phyloP scores from a whole-genome alignment of 2,329 filamentous ascomycete species.

The Tolypocladium ophioglossoides region DNA sequence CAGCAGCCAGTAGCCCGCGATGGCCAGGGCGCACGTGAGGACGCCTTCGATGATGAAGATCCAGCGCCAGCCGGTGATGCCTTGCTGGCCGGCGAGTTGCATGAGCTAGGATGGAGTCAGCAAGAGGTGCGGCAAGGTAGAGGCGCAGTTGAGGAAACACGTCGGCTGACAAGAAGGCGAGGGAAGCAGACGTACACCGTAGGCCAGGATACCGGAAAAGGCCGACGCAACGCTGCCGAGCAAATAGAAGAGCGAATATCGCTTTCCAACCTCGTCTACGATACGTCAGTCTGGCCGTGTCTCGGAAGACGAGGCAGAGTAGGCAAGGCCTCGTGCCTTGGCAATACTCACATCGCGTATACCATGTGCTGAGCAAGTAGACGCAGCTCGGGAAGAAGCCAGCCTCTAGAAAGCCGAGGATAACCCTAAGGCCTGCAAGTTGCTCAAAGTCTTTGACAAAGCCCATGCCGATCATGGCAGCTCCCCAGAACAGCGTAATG shows the following conservation, averaged over 20 bases:
- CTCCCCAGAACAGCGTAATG: constrained; percentile 50
- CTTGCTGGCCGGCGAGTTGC: constrained; percentile 48
- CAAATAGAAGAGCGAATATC: constrained; percentile 60
- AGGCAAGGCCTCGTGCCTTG: background rate
- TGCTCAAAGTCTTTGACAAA: constrained; percentile 43
- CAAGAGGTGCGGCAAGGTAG: background rate
- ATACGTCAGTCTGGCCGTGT: background rate
- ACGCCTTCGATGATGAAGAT: constrained; percentile 49
- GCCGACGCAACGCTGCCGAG: constrained; percentile 56
- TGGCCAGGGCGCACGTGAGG: constrained; percentile 42
- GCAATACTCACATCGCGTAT: constrained; percentile 45
- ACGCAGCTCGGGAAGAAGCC: constrained; percentile 63
- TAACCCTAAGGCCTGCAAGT: constrained; percentile 42
- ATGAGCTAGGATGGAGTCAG: constrained; percentile 31
- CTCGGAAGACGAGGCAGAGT: background rate
- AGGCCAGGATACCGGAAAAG: constrained; percentile 59
- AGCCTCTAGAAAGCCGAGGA: constrained; percentile 57
- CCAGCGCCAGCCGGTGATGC: constrained; percentile 54
- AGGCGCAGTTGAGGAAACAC: too few species aligned
- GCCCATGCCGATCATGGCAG: constrained; percentile 54
- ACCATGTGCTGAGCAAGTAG: constrained; percentile 66
- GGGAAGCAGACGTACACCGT: constrained; percentile 39
- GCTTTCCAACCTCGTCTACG: constrained; percentile 55
- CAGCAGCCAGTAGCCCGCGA: constrained; percentile 44
- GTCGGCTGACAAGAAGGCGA: too few species aligned